Conservation (phyloP, 1,139 yeast species). For the Kodamaea sp. region DNA sequence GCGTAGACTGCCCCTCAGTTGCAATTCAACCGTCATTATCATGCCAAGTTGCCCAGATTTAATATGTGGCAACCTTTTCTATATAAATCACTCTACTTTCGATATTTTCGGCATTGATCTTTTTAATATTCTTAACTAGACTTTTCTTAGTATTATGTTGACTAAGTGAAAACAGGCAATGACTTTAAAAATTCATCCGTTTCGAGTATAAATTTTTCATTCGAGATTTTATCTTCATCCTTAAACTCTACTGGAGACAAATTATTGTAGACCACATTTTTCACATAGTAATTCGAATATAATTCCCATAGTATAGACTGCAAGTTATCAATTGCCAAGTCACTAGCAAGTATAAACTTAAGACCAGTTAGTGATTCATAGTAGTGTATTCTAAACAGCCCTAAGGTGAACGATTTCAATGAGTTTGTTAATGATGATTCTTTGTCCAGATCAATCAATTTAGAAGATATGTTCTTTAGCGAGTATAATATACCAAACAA, state of each 20-base stretch:
- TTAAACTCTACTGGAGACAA: slow-evolving; percentile 51
- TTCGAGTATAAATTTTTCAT: slow-evolving; percentile 37
- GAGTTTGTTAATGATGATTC: slow-evolving; percentile 35
- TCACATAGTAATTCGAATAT: slow-evolving; percentile 64
- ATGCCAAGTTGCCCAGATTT: too few relatives aligned
- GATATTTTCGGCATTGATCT: too few relatives aligned
- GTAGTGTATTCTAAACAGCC: slow-evolving; percentile 73
- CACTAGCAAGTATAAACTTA: slow-evolving; percentile 72
- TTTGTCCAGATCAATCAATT: slow-evolving; percentile 43
- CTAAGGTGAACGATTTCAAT: slow-evolving; percentile 65
- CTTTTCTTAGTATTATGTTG: too few relatives aligned
- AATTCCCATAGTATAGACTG: slow-evolving; percentile 61
- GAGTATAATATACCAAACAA: slow-evolving; percentile 87
- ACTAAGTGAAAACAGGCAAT: slow-evolving; percentile 7
- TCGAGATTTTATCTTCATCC: slow-evolving; percentile 32
- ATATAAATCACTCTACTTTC: too few relatives aligned
- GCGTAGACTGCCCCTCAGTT: too few relatives aligned
- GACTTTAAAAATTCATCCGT: slow-evolving; percentile 10
- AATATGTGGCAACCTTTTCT: too few relatives aligned
- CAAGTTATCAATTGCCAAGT: slow-evolving; percentile 58
- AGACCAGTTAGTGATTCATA: slow-evolving; percentile 77
- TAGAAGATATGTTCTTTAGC: slow-evolving; percentile 66
- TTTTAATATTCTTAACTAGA: too few relatives aligned
- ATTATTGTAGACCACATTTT: slow-evolving; percentile 65
- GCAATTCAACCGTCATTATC: too few relatives aligned